A percentile compares a stretch with the other conserved stretches of the same genome.
Conservation (phyloP, 768 basidiomycete species). For the Leucocoprinus sp. region DNA sequence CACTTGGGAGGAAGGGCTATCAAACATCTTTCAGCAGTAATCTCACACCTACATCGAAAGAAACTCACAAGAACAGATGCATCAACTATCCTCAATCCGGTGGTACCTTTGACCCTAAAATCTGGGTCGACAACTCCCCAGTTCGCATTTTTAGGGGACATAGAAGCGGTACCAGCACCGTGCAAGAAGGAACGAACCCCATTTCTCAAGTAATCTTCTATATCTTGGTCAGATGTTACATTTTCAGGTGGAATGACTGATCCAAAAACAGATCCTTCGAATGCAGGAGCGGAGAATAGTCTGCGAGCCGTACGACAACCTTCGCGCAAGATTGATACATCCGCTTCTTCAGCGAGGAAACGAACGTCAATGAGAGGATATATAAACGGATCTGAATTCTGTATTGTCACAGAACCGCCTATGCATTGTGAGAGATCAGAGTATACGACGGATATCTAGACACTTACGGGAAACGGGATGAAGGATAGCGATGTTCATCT, state of each 20-base stretch:
- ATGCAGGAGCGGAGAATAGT: conserved; percentile 7
- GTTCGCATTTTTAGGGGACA: conserved; percentile 20
- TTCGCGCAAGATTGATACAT: conserved; percentile 7
- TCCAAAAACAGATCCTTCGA: conserved; percentile 5
- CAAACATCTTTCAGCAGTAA: too few relatives aligned
- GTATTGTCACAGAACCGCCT: conserved; percentile 9
- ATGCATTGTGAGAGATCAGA: background rate
- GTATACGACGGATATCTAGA: too few relatives aligned
- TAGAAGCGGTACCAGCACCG: conserved; percentile 24
- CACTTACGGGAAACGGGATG: conserved; percentile 11
- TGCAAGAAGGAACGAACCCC: conserved; percentile 18
- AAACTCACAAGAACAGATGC: conserved; percentile 25
- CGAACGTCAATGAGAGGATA: conserved; percentile 5
- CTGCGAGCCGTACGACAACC: conserved; percentile 11
- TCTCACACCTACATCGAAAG: too few relatives aligned
- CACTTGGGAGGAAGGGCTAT: too few relatives aligned
- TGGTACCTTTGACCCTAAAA: conserved; percentile 27
- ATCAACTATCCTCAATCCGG: conserved; percentile 30
- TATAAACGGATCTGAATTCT: conserved; percentile 5
- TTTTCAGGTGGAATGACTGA: conserved; percentile 2
- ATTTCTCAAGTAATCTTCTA: conserved; percentile 15
- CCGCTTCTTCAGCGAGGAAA: conserved; percentile 8
- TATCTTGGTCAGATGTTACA: background rate
- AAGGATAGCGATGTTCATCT: background rate
- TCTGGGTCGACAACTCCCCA: conserved; percentile 30